Conservation (phyloP, 371 early-diverging fungal genomes). For the Rhizopus stolonifer region DNA sequence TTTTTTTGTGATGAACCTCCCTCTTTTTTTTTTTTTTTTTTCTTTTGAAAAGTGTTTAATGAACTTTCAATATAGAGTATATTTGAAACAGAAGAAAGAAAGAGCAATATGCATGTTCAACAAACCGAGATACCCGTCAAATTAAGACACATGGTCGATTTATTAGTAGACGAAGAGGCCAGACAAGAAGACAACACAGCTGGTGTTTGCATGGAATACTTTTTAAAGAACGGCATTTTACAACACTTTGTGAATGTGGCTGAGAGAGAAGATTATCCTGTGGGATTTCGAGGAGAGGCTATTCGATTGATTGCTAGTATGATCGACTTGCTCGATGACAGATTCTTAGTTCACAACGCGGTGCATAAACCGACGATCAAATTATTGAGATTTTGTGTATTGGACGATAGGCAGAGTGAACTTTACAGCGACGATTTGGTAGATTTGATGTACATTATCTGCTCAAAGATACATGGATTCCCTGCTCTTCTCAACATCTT, state of each 20-base stretch:
- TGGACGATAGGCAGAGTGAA: constrained; percentile 58
- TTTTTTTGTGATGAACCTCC: background rate
- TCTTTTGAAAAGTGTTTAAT: no score
- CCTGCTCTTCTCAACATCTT: constrained; percentile 88
- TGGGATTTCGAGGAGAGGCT: constrained; percentile 83
- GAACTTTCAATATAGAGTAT: constrained; percentile 45
- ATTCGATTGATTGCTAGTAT: constrained; percentile 79
- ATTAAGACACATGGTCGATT: constrained; percentile 83
- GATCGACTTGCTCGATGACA: constrained; percentile 82
- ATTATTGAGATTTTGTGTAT: constrained; percentile 72
- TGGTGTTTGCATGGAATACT: constrained; percentile 91
- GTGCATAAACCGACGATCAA: constrained; percentile 87
- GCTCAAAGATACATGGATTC: constrained; percentile 88
- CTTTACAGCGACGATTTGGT: constrained; percentile 82
- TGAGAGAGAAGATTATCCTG: constrained; percentile 76
- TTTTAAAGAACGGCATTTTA: constrained; percentile 82
- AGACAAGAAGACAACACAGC: constrained; percentile 70
- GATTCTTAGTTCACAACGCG: constrained; percentile 86
- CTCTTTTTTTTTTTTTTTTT: background rate
- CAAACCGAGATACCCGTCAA: constrained; percentile 80
- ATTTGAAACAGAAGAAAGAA: constrained; percentile 58
- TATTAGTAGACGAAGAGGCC: constrained; percentile 89
- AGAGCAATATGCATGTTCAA: constrained; percentile 57
- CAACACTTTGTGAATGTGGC: constrained; percentile 77
- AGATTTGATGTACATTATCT: constrained; percentile 86